Evolutionary conservation across 371 early-diverging fungal genomes (phyloP).

Genomic region (Lichtheimia ornata): DNA sequence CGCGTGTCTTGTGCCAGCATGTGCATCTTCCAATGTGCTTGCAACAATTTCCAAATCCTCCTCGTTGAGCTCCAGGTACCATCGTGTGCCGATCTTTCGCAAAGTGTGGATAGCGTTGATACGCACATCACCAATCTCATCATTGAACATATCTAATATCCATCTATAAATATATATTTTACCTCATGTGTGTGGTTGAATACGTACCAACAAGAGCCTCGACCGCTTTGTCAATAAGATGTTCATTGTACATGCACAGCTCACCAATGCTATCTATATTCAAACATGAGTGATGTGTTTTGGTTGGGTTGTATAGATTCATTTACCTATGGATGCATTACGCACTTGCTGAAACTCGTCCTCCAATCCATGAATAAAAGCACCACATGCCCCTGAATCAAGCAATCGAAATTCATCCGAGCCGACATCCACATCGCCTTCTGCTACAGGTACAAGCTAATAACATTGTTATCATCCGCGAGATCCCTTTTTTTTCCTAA

Average conservation of each 20-base stretch:
- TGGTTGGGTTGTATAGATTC: background rate
- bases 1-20: slow-evolving; percentile 61
- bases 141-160: slow-evolving; percentile 87
- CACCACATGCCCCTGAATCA: slow-evolving; percentile 82
- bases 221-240: slow-evolving; percentile 66
- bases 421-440: slow-evolving; percentile 69
- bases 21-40: slow-evolving; percentile 78
- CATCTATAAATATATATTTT: background rate
- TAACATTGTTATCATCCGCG: background rate
- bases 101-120: slow-evolving; percentile 79
- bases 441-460: slow-evolving; percentile 54
- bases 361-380: slow-evolving; percentile 91
- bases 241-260: slow-evolving; percentile 64
- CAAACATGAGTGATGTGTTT: too few relatives aligned
- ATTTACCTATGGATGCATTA: slow-evolving; percentile 76
- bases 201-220: slow-evolving; percentile 75
- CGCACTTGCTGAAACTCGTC: slow-evolving; percentile 90
- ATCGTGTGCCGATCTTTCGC: slow-evolving; percentile 63
- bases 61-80: slow-evolving; percentile 63
- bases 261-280: slow-evolving; percentile 75
- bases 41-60: slow-evolving; percentile 77
- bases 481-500: too few relatives aligned
- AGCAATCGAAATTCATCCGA: slow-evolving; percentile 65
- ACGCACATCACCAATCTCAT: slow-evolving; percentile 83
- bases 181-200: background rate